Evolutionary conservation across 2,329 filamentous ascomycete genomes (phyloP).

Genomic region (Fusarium nurragi): DNA sequence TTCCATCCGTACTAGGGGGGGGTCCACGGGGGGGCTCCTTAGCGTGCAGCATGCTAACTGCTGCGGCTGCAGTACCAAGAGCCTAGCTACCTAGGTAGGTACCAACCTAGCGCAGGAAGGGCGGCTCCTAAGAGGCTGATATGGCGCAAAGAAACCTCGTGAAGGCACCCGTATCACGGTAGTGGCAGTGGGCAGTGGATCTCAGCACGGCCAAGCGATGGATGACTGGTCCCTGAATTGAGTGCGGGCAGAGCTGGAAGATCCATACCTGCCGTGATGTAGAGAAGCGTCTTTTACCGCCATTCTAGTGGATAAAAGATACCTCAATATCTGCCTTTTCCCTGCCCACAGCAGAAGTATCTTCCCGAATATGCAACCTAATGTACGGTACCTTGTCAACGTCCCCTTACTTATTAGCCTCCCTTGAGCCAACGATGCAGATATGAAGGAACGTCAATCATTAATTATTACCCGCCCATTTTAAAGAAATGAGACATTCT

Average conservation of each 20-base stretch:
- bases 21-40: conserved; percentile 11
- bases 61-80: not conserved
- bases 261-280: conserved; percentile 11
- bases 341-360: conserved; percentile 22
- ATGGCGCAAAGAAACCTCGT: conserved; percentile 23
- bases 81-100: no score
- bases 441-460: conserved; percentile 33
- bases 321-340: conserved; percentile 10
- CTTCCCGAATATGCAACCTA: conserved; percentile 25
- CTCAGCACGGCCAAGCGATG: not conserved
- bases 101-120: conserved; percentile 13
- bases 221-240: conserved; percentile 35
- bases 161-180: conserved; percentile 15
- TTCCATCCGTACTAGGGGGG: conserved; percentile 14
- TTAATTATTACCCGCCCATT: conserved; percentile 15
- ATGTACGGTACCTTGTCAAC: conserved; percentile 9
- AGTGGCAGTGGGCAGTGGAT: conserved; percentile 15
- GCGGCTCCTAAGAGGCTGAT: conserved; percentile 31
- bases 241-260: conserved; percentile 21
- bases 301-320: conserved; percentile 25
- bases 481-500: conserved; percentile 29
- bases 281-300: conserved; percentile 30
- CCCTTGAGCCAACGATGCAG: conserved; percentile 26
- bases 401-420: conserved; percentile 33
- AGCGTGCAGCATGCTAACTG: not conserved